A percentile compares a stretch with the other conserved stretches of the same genome.
Conservation (phyloP, 116 monocot genomes). For the Thalassia testudinum region DNA sequence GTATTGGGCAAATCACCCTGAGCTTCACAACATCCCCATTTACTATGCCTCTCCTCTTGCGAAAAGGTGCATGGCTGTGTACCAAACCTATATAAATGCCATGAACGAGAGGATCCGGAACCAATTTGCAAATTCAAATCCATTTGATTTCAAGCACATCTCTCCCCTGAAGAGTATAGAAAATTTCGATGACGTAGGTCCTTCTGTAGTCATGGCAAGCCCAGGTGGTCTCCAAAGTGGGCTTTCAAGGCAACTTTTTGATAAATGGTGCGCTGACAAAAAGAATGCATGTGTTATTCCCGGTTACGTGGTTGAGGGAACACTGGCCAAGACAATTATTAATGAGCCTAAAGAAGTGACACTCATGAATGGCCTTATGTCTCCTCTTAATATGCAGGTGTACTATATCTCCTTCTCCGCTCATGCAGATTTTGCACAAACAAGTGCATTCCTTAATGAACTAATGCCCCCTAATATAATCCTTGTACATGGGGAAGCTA, state of each 20-base stretch:
- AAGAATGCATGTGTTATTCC: slow-evolving; percentile 91
- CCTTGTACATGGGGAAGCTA: slow-evolving; percentile 93
- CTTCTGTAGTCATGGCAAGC: slow-evolving; percentile 96
- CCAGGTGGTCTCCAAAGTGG: slow-evolving; percentile 90
- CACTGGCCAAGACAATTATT: slow-evolving; percentile 83
- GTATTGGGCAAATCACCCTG: slow-evolving; percentile 86
- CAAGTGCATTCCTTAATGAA: slow-evolving; percentile 77
- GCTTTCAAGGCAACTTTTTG: slow-evolving; percentile 89
- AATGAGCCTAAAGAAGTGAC: slow-evolving; percentile 98
- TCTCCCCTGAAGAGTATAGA: slow-evolving; percentile 86
- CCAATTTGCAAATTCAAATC: slow-evolving; percentile 82
- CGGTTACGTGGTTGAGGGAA: slow-evolving; percentile 95
- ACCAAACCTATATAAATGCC: slow-evolving; percentile 94
- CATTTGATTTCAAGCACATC: slow-evolving; percentile 91
- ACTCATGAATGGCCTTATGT: slow-evolving; percentile 84
- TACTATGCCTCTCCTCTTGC: slow-evolving; percentile 95
- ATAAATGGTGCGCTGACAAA: slow-evolving; percentile 91
- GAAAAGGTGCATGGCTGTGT: slow-evolving; percentile 96
- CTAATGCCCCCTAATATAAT: slow-evolving; percentile 90
- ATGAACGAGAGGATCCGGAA: slow-evolving; percentile 93
- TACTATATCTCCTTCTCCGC: slow-evolving; percentile 94
- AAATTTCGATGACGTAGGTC: slow-evolving; percentile 87
- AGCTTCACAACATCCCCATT: slow-evolving; percentile 86
- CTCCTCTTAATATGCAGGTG: slow-evolving; percentile 91
- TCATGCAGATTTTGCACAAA: slow-evolving; percentile 91